A percentile compares a stretch with the other conserved stretches of the same genome.
Conservation (phyloP, 2,329 filamentous ascomycete genomes). For the Phaeomoniella chlamydospora region DNA sequence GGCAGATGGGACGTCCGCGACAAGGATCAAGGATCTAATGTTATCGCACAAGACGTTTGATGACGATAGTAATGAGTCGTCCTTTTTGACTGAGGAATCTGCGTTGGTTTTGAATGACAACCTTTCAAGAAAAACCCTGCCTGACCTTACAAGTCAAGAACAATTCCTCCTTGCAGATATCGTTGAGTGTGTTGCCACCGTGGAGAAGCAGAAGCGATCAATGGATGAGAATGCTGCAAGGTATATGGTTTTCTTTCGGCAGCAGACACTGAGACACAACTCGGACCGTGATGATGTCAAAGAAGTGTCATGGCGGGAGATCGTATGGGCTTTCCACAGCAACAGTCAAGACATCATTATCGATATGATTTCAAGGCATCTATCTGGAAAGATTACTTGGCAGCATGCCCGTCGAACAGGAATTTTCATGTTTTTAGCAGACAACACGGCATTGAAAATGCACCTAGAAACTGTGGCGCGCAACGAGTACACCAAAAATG, state of each 20-base stretch:
- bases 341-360: constrained; percentile 70
- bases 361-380: constrained; percentile 69
- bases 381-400: constrained; percentile 64
- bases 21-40: constrained; percentile 31
- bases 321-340: constrained; percentile 29
- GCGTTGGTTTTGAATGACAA: constrained; percentile 60
- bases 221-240: constrained; percentile 82
- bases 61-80: constrained; percentile 40
- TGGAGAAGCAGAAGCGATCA: constrained; percentile 74
- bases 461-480: constrained; percentile 86
- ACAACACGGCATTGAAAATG: constrained; percentile 53
- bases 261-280: constrained; percentile 56
- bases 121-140: constrained; percentile 58
- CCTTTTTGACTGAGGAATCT: constrained; percentile 55
- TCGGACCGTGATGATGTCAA: background rate
- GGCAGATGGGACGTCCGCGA: constrained; percentile 28
- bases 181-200: constrained; percentile 67
- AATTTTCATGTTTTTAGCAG: constrained; percentile 88
- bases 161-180: constrained; percentile 77
- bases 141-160: constrained; percentile 69
- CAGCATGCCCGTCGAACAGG: constrained; percentile 72
- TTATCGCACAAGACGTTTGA: constrained; percentile 37
- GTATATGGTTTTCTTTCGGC: constrained; percentile 76
- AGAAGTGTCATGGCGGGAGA: constrained; percentile 34
- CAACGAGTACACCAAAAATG: constrained; percentile 81